Evolutionary conservation across 1,284 basidiomycete genomes (phyloP), one percentile per base, ranked within the genome.

Genomic region (Cutaneotrichosporon sp.): DNA sequence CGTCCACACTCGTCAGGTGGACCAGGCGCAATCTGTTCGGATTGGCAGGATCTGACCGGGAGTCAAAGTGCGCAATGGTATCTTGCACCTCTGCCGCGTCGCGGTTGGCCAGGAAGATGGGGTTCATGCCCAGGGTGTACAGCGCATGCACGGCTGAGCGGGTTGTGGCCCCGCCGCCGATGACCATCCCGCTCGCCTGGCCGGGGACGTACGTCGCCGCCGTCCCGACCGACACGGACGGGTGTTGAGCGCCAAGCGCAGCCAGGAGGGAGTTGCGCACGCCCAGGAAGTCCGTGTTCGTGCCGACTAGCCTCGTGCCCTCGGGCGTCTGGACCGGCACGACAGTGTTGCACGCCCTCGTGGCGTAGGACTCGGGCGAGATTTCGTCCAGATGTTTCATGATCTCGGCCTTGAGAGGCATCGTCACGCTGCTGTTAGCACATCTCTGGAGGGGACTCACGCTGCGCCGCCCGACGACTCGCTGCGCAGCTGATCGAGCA

Each of bases 271-370:
- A 22, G 26, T 44, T 51, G 12, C 43, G 34, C 8, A 79, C 61
- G 1, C 87, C 90, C 31, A 86, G 69, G 83, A 88, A 92, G 67
- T 93, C 90, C 0, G 88, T 90, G 74, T 94, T 94, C 63, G 91
- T 88, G 5, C 90, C 90, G 32, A 81, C 76, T 19, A 91, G 76
- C n/a, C 77, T 72, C 2, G 76, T 74, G 10, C 75, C 71, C 3
- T 80, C 80, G 49, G 79, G 77, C 1, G 70, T 64, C 26, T 59
- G 64, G 32, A 54, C 58, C 34, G 61, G 63, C 11, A 85, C 84
- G 20, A 93, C 81, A 27, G 90, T 93, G 72, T 94, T 93, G 57
- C 91, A 86, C 0, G 90, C 89, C 0, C 90, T 90, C 49, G 92
- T 90, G 3, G 79, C 78, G 60, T 82, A 77, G 0, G 88, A 88